Evolutionary conservation across 1,139 yeast species (phyloP), one percentile per base, ranked within the genome.

Genomic region (Zygoascus sp.): DNA sequence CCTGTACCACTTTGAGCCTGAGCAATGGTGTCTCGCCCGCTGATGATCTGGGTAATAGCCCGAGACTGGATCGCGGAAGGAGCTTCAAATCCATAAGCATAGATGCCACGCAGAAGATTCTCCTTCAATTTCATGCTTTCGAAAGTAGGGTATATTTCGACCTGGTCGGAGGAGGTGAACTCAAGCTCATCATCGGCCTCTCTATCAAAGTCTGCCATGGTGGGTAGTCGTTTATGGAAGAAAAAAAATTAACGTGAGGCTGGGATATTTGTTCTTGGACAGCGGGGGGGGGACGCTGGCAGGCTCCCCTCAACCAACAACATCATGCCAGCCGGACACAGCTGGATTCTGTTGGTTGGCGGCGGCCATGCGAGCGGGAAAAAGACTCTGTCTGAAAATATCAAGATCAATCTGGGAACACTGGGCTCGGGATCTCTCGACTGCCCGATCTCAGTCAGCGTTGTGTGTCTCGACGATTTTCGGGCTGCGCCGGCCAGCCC

Each of bases 1-100:
- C 98, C 98, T 1, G 98, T 92, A 53, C 98, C 98, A 4, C 96
- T 87, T 65, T 92, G 98, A 9, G 97, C 97, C 67, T 92, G 98
- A 19, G 97, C 97, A 51, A 92, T 87, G 2, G 92, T 86, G 64
- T 92, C 98, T 58, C 83, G 77, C 4, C 97, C 97, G 45, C 83
- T 77, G 46, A 90, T 88, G 53, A 90, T 89, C 62, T 90, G 97
- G 69, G 85, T 77, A 49, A 92, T 92, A 30, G 97, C 98, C 58
- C 97, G 74, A 38, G 95, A 86, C 67, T 92, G 98, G 66, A 92
- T 92, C 6, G 97, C 89, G 20, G 96, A 87, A 15, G 98, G 98
- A 8, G 84, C 79, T 66, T 89, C 96, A 62, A 89, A 92, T 16
- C 98, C 97, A 65, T 89, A 89, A 15, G 83, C 81, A 64, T 86